phyloP scores from a whole-genome alignment of 495 filamentous ascomycete species.

The Xeromyces bisporus region DNA sequence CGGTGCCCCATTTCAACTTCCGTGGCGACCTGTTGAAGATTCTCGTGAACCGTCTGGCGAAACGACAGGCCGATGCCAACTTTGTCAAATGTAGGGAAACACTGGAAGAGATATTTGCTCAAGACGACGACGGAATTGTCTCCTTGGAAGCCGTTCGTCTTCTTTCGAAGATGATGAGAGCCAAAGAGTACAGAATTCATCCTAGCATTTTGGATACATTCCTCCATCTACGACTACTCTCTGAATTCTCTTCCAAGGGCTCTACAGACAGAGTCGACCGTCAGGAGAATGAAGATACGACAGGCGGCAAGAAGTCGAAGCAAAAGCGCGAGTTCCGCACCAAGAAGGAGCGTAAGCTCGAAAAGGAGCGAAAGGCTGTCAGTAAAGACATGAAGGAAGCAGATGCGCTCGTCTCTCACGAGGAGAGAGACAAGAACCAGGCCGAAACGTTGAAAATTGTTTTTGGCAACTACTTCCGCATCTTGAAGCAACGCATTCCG shows the following conservation, averaged over 20 bases:
- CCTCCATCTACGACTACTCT: conserved; percentile 71
- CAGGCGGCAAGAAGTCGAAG: conserved; percentile 46
- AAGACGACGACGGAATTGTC: conserved; percentile 73
- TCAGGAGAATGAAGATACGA: conserved; percentile 19
- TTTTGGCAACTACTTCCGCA: conserved; percentile 86
- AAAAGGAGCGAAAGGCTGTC: conserved; percentile 67
- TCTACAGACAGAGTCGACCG: conserved; percentile 54
- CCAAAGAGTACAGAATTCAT: conserved; percentile 58
- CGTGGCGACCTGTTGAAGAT: conserved; percentile 73
- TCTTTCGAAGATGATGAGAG: conserved; percentile 87
- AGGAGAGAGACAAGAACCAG: conserved; percentile 84
- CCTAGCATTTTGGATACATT: conserved; percentile 83
- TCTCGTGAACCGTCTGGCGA: conserved; percentile 63
- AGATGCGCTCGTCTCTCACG: conserved; percentile 75
- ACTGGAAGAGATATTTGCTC: conserved; percentile 63
- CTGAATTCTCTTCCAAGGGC: conserved; percentile 68
- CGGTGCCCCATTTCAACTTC: conserved; percentile 94
- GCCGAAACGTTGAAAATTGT: conserved; percentile 90
- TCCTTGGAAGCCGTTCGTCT: conserved; percentile 76
- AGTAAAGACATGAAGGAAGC: conserved; percentile 90
- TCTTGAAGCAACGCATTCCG: conserved; percentile 59
- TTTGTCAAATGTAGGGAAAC: conserved; percentile 65
- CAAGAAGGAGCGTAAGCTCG: conserved; percentile 53
- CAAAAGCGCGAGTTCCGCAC: conserved; percentile 60
- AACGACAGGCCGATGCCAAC: conserved; percentile 46